Evolutionary conservation across 225 moss, liverwort and hornwort genomes (phyloP).

Genomic region (Straminergon stramineum): DNA sequence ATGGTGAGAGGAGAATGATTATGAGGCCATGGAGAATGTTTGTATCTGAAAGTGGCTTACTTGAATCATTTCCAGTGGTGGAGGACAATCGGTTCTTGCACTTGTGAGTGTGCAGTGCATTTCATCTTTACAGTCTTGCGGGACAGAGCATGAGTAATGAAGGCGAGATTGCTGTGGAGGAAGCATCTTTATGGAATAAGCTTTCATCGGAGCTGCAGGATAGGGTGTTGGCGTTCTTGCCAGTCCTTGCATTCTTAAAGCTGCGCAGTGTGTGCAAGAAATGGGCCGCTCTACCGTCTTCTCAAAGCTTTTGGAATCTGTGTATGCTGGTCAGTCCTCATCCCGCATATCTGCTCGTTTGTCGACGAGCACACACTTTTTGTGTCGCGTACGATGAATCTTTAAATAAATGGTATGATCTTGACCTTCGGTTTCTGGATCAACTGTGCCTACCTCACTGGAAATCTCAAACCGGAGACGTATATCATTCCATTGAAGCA

Average conservation of each 20-base stretch:
- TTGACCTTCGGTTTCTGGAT: slow-evolving; percentile 39
- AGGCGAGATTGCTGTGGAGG: background rate
- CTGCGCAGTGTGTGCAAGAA: slow-evolving; percentile 47
- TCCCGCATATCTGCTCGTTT: slow-evolving; percentile 31
- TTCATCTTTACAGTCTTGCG: background rate
- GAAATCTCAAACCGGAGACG: slow-evolving; percentile 20
- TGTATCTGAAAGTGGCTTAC: background rate
- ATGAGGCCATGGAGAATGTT: background rate
- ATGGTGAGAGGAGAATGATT: background rate
- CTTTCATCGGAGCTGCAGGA: slow-evolving; percentile 47
- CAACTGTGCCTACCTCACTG: slow-evolving; percentile 26
- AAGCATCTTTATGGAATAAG: slow-evolving; percentile 22
- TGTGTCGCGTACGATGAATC: slow-evolving; percentile 38
- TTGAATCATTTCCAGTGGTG: background rate
- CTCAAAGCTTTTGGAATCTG: slow-evolving; percentile 29
- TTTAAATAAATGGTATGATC: slow-evolving; percentile 26
- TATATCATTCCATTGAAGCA: slow-evolving; percentile 48
- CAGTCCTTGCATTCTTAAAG: slow-evolving; percentile 19
- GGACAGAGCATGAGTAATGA: slow-evolving; percentile 13
- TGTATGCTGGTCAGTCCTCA: slow-evolving; percentile 21
- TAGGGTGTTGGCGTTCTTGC: slow-evolving; percentile 40
- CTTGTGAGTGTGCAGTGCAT: background rate
- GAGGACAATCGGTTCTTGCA: background rate
- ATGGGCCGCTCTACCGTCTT: slow-evolving; percentile 33
- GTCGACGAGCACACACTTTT: slow-evolving; percentile 49